phyloP scores from a whole-genome alignment of 1,284 basidiomycete species.

The Leccinum solheimii region DNA sequence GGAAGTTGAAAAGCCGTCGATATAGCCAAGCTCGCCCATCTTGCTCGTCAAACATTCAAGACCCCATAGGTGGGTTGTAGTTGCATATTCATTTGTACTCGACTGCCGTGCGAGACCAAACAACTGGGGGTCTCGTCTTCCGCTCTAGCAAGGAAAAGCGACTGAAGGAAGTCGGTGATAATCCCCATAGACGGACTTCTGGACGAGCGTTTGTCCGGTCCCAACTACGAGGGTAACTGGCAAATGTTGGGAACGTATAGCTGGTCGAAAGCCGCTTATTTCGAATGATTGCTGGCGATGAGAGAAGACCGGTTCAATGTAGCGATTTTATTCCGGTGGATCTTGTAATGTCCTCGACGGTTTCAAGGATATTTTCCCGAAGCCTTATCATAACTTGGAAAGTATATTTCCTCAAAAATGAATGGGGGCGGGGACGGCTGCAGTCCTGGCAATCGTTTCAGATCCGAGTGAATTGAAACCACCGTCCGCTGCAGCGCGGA shows the following conservation, averaged over 20 bases:
- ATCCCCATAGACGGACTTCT: slow-evolving; percentile 80
- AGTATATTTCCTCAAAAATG: slow-evolving; percentile 77
- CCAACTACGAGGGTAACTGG: slow-evolving; percentile 77
- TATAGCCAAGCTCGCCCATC: slow-evolving; percentile 92
- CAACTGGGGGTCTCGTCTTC: slow-evolving; percentile 63
- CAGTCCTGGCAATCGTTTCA: slow-evolving; percentile 73
- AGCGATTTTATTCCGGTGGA: slow-evolving; percentile 83
- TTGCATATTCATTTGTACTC: slow-evolving; percentile 63
- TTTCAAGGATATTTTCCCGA: slow-evolving; percentile 70
- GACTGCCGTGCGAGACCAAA: slow-evolving; percentile 71
- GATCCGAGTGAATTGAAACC: slow-evolving; percentile 75
- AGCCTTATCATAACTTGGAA: slow-evolving; percentile 74
- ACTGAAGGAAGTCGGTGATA: slow-evolving; percentile 78
- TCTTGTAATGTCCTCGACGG: slow-evolving; percentile 63
- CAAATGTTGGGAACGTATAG: slow-evolving; percentile 82
- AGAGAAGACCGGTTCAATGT: slow-evolving; percentile 74
- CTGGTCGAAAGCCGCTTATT: slow-evolving; percentile 65
- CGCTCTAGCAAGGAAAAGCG: slow-evolving; percentile 59
- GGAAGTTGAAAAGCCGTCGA: slow-evolving; percentile 93
- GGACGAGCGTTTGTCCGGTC: slow-evolving; percentile 70
- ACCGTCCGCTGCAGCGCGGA: slow-evolving; percentile 78
- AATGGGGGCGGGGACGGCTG: slow-evolving; percentile 74
- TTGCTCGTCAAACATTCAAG: slow-evolving; percentile 88
- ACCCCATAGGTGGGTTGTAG: slow-evolving; percentile 62
- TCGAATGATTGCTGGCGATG: slow-evolving; percentile 68